Percentiles rank a stretch among this genome's conserved stretches.
phyloP scores from a whole-genome alignment of 2,329 filamentous ascomycete species.

The Hymenoscyphus infarciens region DNA sequence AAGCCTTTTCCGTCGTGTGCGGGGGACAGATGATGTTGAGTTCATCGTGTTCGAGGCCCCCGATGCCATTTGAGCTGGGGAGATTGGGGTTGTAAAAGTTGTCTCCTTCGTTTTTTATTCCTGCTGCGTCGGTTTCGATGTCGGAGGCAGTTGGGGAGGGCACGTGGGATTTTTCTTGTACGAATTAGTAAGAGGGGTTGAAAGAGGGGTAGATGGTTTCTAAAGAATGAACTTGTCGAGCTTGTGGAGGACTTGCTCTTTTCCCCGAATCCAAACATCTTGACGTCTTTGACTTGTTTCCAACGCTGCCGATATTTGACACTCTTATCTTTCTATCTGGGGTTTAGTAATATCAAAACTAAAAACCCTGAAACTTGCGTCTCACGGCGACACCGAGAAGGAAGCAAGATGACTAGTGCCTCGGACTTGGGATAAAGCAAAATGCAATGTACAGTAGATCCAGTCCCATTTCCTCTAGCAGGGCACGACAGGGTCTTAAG shows the following conservation, averaged over 20 bases:
- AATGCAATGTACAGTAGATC: background rate
- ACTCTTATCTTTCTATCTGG: background rate
- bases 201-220: background rate
- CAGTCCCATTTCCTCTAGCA: background rate
- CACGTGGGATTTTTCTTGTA: background rate
- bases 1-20: conserved; percentile 50
- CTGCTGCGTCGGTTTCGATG: conserved; percentile 23
- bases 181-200: background rate
- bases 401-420: background rate
- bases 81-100: conserved; percentile 30
- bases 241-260: conserved; percentile 14
- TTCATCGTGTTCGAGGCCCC: conserved; percentile 25
- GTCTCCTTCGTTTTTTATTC: conserved; percentile 22
- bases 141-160: conserved; percentile 14
- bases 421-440: background rate
- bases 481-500: conserved; percentile 1
- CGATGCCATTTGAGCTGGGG: conserved; percentile 8
- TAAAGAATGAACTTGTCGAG: background rate
- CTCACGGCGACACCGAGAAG: background rate
- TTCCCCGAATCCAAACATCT: conserved; percentile 16
- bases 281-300: background rate
- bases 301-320: background rate
- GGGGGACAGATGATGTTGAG: conserved; percentile 32
- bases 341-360: background rate
- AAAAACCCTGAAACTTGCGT: background rate